Evolutionary conservation across 2,329 filamentous ascomycete species (phyloP).

Genomic region (Coniochaeta sp.): DNA sequence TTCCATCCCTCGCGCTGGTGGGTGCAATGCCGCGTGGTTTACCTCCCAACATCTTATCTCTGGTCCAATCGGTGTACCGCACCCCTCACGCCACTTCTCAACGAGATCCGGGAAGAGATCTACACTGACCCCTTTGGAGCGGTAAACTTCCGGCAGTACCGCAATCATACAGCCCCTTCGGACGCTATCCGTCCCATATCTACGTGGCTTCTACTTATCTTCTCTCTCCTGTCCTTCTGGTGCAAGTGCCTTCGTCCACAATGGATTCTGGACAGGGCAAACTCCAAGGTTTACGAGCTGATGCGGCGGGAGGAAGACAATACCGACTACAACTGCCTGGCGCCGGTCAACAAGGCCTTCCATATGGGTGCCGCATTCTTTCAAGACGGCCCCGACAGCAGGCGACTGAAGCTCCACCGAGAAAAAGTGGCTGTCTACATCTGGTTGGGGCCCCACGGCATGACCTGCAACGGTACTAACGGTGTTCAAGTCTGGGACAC

Average conservation of each 20-base stretch:
- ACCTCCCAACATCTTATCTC: slow-evolving; percentile 82
- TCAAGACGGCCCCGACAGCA: slow-evolving; percentile 68
- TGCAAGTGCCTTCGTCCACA: too few species aligned
- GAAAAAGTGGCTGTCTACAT: slow-evolving; percentile 79
- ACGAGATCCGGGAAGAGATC: too few species aligned
- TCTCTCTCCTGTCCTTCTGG: too few species aligned
- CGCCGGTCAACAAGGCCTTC: slow-evolving; percentile 85
- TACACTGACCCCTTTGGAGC: too few species aligned
- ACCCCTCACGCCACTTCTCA: slow-evolving; percentile 31
- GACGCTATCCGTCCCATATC: too few species aligned
- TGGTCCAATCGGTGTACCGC: slow-evolving; percentile 77
- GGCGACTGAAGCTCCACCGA: slow-evolving; percentile 66
- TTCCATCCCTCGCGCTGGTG: slow-evolving; percentile 92
- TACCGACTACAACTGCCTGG: slow-evolving; percentile 77
- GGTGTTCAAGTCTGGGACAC: slow-evolving; percentile 99
- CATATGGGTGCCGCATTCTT: slow-evolving; percentile 85
- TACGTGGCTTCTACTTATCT: too few species aligned
- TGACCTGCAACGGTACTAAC: slow-evolving; percentile 94
- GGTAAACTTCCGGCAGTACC: too few species aligned
- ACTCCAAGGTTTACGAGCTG: slow-evolving; percentile 60
- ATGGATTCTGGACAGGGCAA: too few species aligned
- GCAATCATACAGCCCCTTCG: too few species aligned
- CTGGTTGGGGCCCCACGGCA: slow-evolving; percentile 87
- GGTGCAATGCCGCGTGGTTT: slow-evolving; percentile 97
- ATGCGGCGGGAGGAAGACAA: slow-evolving; percentile 90